Percentiles rank a stretch among this genome's conserved stretches.
Evolutionary conservation across 1,284 basidiomycete genomes (phyloP).

Genomic region (Melampsora larici-populina): DNA sequence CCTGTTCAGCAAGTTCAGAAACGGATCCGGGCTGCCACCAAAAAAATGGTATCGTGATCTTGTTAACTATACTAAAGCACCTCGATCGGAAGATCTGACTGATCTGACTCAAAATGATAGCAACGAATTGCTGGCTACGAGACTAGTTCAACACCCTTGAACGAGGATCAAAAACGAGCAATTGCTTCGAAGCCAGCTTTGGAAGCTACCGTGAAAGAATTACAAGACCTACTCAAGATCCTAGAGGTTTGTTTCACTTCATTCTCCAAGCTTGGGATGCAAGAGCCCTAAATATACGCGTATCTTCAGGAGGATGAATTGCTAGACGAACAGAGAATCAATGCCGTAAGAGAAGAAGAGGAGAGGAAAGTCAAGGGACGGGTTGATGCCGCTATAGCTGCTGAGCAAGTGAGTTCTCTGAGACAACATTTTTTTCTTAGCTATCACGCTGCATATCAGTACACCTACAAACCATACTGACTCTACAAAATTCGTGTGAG

Average conservation of each 20-base stretch:
- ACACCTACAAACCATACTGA: background rate
- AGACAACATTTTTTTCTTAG: background rate
- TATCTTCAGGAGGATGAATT: constrained; percentile 49
- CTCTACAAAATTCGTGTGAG: background rate
- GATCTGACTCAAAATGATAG: constrained; percentile 38
- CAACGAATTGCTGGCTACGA: constrained; percentile 51
- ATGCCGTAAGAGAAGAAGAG: constrained; percentile 45
- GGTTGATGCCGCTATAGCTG: constrained; percentile 47
- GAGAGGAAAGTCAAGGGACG: constrained; percentile 48
- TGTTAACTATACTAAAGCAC: background rate
- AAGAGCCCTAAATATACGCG: background rate
- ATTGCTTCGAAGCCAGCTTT: constrained; percentile 50
- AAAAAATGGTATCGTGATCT: constrained; percentile 49
- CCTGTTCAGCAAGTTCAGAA: constrained; percentile 46
- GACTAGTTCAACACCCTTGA: constrained; percentile 47
- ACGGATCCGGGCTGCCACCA: constrained; percentile 48
- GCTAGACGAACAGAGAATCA: constrained; percentile 47
- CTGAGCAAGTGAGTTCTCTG: constrained; percentile 45
- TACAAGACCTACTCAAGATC: constrained; percentile 50
- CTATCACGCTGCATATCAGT: background rate
- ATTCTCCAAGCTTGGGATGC: background rate
- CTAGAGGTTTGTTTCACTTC: constrained; percentile 46
- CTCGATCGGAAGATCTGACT: background rate
- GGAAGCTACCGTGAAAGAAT: constrained; percentile 50
- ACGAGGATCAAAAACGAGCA: constrained; percentile 51